Evolutionary conservation across 495 filamentous ascomycete genomes (phyloP), one percentile per base, ranked within the genome.

Genomic region (Penicillium pulvis): DNA sequence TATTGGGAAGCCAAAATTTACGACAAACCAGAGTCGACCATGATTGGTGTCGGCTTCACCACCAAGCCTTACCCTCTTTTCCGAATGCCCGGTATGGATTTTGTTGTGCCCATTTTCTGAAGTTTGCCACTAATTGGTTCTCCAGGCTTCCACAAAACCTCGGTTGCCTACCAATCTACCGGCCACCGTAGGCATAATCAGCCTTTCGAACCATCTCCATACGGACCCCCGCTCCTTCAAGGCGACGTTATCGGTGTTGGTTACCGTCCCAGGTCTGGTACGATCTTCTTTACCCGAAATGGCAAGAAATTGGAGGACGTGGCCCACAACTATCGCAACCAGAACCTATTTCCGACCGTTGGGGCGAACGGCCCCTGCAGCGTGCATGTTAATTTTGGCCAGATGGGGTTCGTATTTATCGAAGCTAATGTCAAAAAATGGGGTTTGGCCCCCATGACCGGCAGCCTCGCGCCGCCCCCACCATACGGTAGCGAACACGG

Each of bases 351-450:
- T 75, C 94, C 94, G 1, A 93, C 94, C 1, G 81, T 98, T 41
- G 94, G 94, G 46, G 93, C 94, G 20, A 97, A 93, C 67, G 94
- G 94, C 1, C 94, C 94, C 9, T 91, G 90, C 68, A 87, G 86
- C 16, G 81, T 98, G 6, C 93, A 98, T 70, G 94, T 98, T 64
- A 98, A 98, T 70, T 97, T 98, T 71, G 94, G 94, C 3, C 94
- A 98, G 69, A 88, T 92, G 63, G 94, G 94, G 42, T 98, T 97
- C 65, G 94, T 98, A 17, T 98, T 97, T 67, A 98, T 98, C 68
- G 94, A 98, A 75, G 94, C 92, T 44, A 98, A 98, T 62, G 94
- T 98, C 39, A 98, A 98, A 83, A 98, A 97, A 81, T 98, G 94
- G 94, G 94, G 94, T 7, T 76, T 98, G 52, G 94, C 94, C 47